phyloP scores from a whole-genome alignment of 306 rosid genomes.

The Gleditsia sinensis region DNA sequence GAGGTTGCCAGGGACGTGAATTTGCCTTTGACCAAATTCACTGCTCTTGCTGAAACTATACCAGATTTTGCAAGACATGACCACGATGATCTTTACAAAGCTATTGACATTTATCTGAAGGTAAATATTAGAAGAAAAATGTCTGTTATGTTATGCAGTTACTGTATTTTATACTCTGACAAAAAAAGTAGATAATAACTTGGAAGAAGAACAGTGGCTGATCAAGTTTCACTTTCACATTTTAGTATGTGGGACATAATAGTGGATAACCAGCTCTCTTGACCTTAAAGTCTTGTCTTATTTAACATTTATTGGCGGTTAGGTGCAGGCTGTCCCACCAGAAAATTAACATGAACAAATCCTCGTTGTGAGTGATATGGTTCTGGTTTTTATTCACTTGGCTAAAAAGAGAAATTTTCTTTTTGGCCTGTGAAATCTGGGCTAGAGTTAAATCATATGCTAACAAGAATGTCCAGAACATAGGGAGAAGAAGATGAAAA shows the following conservation, averaged over 20 bases:
- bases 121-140: slow-evolving; percentile 40
- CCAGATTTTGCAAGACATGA: slow-evolving; percentile 85
- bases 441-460: neutral
- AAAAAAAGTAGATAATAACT: slow-evolving; percentile 7
- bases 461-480: neutral
- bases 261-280: slow-evolving; percentile 67
- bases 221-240: slow-evolving; percentile 35
- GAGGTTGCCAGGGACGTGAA: slow-evolving; percentile 70
- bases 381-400: slow-evolving; percentile 9
- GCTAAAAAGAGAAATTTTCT: neutral
- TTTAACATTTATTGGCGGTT: slow-evolving; percentile 44
- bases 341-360: slow-evolving; percentile 9
- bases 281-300: slow-evolving; percentile 66
- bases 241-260: slow-evolving; percentile 48
- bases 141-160: slow-evolving; percentile 26
- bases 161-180: slow-evolving; percentile 9
- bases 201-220: neutral
- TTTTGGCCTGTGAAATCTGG: neutral
- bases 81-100: slow-evolving; percentile 85
- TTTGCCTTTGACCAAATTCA: slow-evolving; percentile 69
- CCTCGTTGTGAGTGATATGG: neutral
- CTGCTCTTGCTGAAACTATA: slow-evolving; percentile 65
- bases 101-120: slow-evolving; percentile 84
- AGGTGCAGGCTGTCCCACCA: slow-evolving; percentile 53
- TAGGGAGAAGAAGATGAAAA: slow-evolving; percentile 4